phyloP scores from a whole-genome alignment of 768 basidiomycete species.

The Lactarius deliciosus region DNA sequence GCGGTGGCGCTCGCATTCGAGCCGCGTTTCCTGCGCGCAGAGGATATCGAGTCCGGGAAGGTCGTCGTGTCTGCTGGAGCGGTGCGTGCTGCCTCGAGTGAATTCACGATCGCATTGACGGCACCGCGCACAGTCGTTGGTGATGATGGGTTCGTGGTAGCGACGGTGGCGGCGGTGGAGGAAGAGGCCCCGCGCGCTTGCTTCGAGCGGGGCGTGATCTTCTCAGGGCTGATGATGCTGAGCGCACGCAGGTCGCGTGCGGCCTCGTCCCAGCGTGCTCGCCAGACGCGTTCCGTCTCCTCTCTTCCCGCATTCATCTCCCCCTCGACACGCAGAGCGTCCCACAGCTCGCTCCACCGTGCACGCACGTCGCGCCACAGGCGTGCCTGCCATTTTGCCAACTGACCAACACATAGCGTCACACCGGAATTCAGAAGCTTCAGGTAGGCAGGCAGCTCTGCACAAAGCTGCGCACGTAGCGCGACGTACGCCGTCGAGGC shows the following conservation, averaged over 20 bases:
- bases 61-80: slow-evolving; percentile 4
- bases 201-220: slow-evolving; percentile 30
- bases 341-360: slow-evolving; percentile 82
- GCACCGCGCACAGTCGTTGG: slow-evolving; percentile 17
- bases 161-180: not conserved
- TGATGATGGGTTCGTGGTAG: not conserved
- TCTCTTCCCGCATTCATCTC: slow-evolving; percentile 56
- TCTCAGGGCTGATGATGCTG: slow-evolving; percentile 40
- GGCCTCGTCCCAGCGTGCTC: slow-evolving; percentile 64
- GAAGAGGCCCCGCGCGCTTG: slow-evolving; percentile 1
- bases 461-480: slow-evolving; percentile 65
- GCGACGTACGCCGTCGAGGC: slow-evolving; percentile 79
- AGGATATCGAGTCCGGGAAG: slow-evolving; percentile 15
- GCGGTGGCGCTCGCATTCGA: slow-evolving; percentile 24
- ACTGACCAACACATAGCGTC: slow-evolving; percentile 47
- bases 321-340: slow-evolving; percentile 45
- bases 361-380: slow-evolving; percentile 63
- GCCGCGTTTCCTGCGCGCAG: slow-evolving; percentile 24
- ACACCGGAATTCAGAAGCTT: slow-evolving; percentile 60
- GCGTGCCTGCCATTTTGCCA: slow-evolving; percentile 55
- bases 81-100: slow-evolving; percentile 32
- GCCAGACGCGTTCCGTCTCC: slow-evolving; percentile 75
- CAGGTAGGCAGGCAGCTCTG: slow-evolving; percentile 69
- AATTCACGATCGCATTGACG: slow-evolving; percentile 7
- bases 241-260: slow-evolving; percentile 47